Evolutionary conservation across 2,329 filamentous ascomycete species (phyloP).

Genomic region (Rhinocladiella mackenziei): DNA sequence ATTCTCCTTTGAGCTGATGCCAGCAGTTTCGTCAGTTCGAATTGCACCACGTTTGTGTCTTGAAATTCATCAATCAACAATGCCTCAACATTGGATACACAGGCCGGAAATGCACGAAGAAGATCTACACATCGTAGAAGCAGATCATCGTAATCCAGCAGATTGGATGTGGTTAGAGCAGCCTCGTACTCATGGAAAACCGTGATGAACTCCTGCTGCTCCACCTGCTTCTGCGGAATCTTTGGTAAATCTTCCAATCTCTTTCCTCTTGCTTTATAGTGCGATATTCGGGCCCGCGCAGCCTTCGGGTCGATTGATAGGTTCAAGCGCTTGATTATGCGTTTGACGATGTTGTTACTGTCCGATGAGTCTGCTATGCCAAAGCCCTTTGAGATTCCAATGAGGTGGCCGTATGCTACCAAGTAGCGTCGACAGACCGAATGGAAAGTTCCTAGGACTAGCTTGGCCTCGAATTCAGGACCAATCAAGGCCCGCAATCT

Average conservation of each 20-base stretch:
- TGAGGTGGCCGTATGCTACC: slow-evolving; percentile 74
- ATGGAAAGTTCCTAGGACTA: slow-evolving; percentile 91
- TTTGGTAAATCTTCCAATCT: slow-evolving; percentile 41
- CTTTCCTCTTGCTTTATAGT: slow-evolving; percentile 56
- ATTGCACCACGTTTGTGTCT: slow-evolving; percentile 93
- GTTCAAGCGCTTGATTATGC: slow-evolving; percentile 73
- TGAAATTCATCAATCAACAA: slow-evolving; percentile 97
- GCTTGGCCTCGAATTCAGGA: slow-evolving; percentile 65
- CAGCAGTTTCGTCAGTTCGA: slow-evolving; percentile 86
- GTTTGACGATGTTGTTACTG: slow-evolving; percentile 69
- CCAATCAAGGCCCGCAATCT: slow-evolving; percentile 80
- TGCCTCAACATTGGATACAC: slow-evolving; percentile 82
- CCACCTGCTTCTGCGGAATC: slow-evolving; percentile 37
- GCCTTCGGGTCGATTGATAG: slow-evolving; percentile 64
- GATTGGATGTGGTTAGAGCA: slow-evolving; percentile 68
- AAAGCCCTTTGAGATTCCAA: slow-evolving; percentile 78
- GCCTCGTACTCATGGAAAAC: slow-evolving; percentile 73
- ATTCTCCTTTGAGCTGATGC: slow-evolving; percentile 70
- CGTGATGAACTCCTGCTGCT: slow-evolving; percentile 62
- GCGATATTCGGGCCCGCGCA: slow-evolving; percentile 71
- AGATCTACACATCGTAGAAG: slow-evolving; percentile 78
- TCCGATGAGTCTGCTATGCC: slow-evolving; percentile 85
- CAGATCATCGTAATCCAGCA: slow-evolving; percentile 93
- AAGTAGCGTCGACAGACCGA: slow-evolving; percentile 85
- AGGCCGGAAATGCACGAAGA: slow-evolving; percentile 66